Evolutionary conservation across 441 rosid genomes (phyloP), one percentile per base, ranked within the genome.

Genomic region (Gossypium laxum): DNA sequence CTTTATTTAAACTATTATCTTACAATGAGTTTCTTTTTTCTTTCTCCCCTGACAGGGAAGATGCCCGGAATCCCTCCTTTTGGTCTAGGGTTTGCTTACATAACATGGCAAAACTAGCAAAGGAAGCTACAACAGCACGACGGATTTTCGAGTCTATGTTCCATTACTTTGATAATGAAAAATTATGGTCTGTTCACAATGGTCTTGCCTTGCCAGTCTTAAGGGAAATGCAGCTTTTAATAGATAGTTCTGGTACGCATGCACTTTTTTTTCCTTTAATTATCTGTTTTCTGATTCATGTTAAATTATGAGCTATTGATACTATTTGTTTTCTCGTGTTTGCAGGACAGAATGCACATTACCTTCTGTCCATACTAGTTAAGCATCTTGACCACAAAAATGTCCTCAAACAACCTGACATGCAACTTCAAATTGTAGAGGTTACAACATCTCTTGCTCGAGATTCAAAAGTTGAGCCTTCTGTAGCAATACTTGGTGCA

Each of bases 351-450:
- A 85, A 86, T 76, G 78, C 92, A 60, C 98, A 91, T 79, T 84
- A 84, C 74, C 26, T 93, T 80, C 81, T 93, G 59, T 91, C 95
- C 60, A 83, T 85, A 77, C 76, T 93, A 84, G 82, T 90, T 71
- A 93, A 91, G 83, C 97, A 93, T 79, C 93, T 93, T 62, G 98
- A 93, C 77, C 93, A 93, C 80, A 90, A 88, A 81, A 90, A 80
- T 78, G 89, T 91, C 83, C 86, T 90, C 52, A 89, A 90, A 80
- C 79, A 89, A 61, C 92, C 89, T n/a, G 76, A 75, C 72, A 83
- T 87, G 88, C 93, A 90, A 85, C 85, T 93, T 47, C 86, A 83
- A 78, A 87, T 91, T 64, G 67, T 91, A 74, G 91, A 87, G 81
- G 92, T 91, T 76, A 85, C 91, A 68, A 75, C 90, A 45, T 77